Conservation (phyloP, 441 rosid species). For the Brassica hybrid region DNA sequence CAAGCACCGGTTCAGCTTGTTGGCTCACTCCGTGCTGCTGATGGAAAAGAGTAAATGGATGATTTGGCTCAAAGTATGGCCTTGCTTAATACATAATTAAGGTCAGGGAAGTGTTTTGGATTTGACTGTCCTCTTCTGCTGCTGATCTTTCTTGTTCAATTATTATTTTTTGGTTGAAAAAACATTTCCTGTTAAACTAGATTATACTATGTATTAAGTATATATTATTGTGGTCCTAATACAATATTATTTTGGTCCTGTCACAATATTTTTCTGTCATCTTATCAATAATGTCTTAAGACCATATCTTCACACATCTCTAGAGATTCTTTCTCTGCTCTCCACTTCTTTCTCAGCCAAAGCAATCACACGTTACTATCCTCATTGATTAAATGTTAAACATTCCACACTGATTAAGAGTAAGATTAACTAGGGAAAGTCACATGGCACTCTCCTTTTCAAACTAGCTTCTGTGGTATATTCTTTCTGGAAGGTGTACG, state of each 20-base stretch:
- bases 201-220: too few species aligned
- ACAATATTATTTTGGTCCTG: too few species aligned
- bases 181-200: too few species aligned
- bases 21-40: conserved; percentile 89
- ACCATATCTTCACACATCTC: neutral
- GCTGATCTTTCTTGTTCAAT: too few species aligned
- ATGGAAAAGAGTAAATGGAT: conserved; percentile 74
- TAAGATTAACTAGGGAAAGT: neutral
- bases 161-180: too few species aligned
- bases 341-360: neutral
- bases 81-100: neutral
- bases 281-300: too few species aligned
- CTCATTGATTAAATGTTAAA: neutral
- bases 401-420: neutral
- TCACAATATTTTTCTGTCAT: too few species aligned
- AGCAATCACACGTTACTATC: neutral
- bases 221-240: too few species aligned
- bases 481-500: neutral
- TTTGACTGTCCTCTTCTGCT: too few species aligned
- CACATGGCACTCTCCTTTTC: neutral
- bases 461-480: neutral
- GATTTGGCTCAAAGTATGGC: conserved; percentile 2
- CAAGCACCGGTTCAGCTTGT: conserved; percentile 96
- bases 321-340: conserved; percentile 9
- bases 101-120: neutral